Percentiles rank a stretch among this genome's conserved stretches.
phyloP scores from a whole-genome alignment of 2,329 filamentous ascomycete species.

The Didymella exigua region DNA sequence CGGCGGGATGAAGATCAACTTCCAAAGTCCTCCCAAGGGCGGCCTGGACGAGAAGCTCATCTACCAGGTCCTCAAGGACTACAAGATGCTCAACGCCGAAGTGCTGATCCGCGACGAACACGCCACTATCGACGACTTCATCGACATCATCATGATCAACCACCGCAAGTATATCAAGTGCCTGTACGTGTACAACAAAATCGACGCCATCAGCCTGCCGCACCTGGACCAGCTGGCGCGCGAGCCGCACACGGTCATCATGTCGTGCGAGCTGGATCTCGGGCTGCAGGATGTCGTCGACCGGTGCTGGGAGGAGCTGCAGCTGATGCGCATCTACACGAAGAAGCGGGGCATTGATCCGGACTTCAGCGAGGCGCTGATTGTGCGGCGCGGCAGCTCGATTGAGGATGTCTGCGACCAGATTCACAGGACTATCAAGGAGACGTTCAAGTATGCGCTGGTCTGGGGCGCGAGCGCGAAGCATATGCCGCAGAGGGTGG shows the following conservation, averaged over 20 bases:
- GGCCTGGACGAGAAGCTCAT: slow-evolving; percentile 96
- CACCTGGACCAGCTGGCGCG: slow-evolving; percentile 90
- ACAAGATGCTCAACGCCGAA: slow-evolving; percentile 98
- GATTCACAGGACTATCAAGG: slow-evolving; percentile 91
- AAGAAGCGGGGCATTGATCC: slow-evolving; percentile 93
- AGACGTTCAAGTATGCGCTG: slow-evolving; percentile 97
- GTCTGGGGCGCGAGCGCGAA: slow-evolving; percentile 97
- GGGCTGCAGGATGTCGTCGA: slow-evolving; percentile 94
- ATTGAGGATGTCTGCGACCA: slow-evolving; percentile 98
- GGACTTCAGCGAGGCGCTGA: slow-evolving; percentile 87
- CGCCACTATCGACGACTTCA: slow-evolving; percentile 93
- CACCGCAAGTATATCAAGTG: slow-evolving; percentile 95
- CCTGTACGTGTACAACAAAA: slow-evolving; percentile 99
- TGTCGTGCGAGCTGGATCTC: slow-evolving; percentile 95
- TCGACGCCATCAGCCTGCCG: slow-evolving; percentile 91
- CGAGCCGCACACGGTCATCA: slow-evolving; percentile 92
- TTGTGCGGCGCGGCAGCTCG: slow-evolving; percentile 83
- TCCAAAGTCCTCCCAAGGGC: slow-evolving; percentile 84
- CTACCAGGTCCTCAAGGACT: slow-evolving; percentile 95
- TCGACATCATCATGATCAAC: slow-evolving; percentile 99
- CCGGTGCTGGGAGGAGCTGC: slow-evolving; percentile 90
- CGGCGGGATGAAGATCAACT: slow-evolving; percentile 98
- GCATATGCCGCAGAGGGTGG: slow-evolving; percentile 92
- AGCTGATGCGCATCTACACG: slow-evolving; percentile 80
- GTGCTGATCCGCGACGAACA: slow-evolving; percentile 94